phyloP scores from a whole-genome alignment of 768 basidiomycete species.

The Boletales sp. region DNA sequence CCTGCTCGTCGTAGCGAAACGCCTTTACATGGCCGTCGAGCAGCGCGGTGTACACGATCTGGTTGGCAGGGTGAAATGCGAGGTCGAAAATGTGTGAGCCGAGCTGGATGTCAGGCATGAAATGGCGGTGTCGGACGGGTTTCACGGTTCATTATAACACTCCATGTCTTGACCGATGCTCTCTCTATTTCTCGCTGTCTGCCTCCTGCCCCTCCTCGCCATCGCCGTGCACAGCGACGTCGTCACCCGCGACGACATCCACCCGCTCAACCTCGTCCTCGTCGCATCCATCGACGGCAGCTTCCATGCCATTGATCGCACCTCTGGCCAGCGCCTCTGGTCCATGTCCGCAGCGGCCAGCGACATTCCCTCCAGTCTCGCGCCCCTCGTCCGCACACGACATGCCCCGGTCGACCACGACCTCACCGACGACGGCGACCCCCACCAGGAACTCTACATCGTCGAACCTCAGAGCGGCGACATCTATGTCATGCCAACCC shows the following conservation, averaged over 20 bases:
- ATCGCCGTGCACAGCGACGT: conserved; percentile 30
- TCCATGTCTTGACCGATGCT: conserved; percentile 37
- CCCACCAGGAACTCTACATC: conserved; percentile 74
- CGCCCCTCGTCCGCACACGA: conserved; percentile 70
- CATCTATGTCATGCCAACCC: conserved; percentile 79
- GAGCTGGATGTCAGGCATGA: conserved; percentile 55
- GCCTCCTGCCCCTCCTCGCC: conserved; percentile 32
- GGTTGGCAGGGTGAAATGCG: conserved; percentile 72
- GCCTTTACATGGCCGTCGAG: conserved; percentile 83
- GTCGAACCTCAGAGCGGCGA: conserved; percentile 94
- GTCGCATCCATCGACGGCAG: conserved; percentile 93
- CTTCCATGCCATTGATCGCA: conserved; percentile 89
- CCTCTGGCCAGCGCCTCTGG: conserved; percentile 81
- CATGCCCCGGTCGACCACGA: conserved; percentile 60
- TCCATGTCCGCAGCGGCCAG: conserved; percentile 69
- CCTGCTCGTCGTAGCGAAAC: conserved; percentile 73
- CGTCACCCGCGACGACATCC: conserved; percentile 40
- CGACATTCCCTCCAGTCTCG: conserved; percentile 49
- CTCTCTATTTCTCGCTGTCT: conserved; percentile 25
- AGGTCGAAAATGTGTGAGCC: conserved; percentile 87
- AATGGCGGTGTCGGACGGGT: too few species aligned
- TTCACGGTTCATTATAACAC: too few species aligned
- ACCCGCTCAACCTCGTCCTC: conserved; percentile 79
- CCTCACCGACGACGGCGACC: conserved; percentile 48
- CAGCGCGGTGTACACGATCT: conserved; percentile 73